A percentile compares a stretch with the other conserved stretches of the same genome.
Evolutionary conservation across 139 green algal species (phyloP).

Genomic region (Coelastrella sp.): DNA sequence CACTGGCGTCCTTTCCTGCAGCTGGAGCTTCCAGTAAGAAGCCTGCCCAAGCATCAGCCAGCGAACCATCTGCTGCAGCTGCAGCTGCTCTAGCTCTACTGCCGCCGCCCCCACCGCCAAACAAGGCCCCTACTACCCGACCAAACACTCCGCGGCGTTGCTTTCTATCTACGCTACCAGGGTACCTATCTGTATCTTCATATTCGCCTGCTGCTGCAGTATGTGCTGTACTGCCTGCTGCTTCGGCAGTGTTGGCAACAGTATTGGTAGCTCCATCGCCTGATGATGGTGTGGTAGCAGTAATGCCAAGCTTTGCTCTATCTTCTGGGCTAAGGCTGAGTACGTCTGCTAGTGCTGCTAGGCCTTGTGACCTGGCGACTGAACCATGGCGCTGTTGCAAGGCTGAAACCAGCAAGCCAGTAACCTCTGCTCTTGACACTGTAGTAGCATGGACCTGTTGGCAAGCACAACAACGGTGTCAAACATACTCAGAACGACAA

Average conservation of each 20-base stretch:
- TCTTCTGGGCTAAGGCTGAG: constrained; percentile 10
- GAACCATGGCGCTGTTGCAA: background rate
- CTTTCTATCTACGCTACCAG: background rate
- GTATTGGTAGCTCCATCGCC: background rate
- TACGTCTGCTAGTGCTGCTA: constrained; percentile 16
- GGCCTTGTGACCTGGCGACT: background rate
- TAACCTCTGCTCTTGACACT: background rate
- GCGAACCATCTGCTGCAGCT: background rate
- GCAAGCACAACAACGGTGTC: background rate
- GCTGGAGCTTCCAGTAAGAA: constrained; percentile 31
- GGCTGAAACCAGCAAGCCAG: background rate
- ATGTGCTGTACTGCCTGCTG: background rate
- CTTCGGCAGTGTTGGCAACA: background rate
- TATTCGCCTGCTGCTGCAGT: background rate
- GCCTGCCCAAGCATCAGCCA: constrained; percentile 36
- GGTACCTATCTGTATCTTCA: background rate
- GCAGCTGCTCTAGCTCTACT: background rate
- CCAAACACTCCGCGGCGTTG: constrained; percentile 32
- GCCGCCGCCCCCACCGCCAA: constrained; percentile 4
- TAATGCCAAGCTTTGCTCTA: constrained; percentile 27
- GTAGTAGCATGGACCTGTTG: constrained; percentile 8
- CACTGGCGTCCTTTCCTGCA: background rate
- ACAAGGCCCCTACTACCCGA: constrained; percentile 40
- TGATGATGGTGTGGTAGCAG: background rate
- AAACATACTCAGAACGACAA: background rate